phyloP scores from a whole-genome alignment of 139 green algal species.

The Coelastrella sp. region DNA sequence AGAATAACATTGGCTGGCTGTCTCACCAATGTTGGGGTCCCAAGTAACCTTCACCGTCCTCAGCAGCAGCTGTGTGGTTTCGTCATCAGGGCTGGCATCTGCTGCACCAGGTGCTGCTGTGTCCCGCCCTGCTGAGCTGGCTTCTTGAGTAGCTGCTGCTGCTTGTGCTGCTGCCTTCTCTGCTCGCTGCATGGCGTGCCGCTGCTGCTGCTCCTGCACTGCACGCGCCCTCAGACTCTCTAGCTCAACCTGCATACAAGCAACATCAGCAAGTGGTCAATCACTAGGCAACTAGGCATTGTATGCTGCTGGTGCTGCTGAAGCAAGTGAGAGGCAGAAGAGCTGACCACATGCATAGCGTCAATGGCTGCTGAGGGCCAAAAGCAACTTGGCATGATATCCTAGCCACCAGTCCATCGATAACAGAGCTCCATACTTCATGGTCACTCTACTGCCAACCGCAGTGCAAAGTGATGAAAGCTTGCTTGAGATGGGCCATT shows the following conservation, averaged over 20 bases:
- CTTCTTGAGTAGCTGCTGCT: slow-evolving; percentile 15
- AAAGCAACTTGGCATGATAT: no score
- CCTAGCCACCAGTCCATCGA: no score
- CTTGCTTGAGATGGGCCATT: no score
- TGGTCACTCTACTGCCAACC: no score
- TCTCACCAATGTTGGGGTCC: slow-evolving; percentile 48
- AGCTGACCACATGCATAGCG: not conserved
- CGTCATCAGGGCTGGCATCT: slow-evolving; percentile 33
- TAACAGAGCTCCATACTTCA: no score
- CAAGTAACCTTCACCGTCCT: slow-evolving; percentile 78
- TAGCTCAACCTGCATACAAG: slow-evolving; percentile 63
- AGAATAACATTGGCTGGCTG: not conserved
- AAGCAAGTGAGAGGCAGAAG: no score
- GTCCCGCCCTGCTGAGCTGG: not conserved
- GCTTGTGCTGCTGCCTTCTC: slow-evolving; percentile 40
- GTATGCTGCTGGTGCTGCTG: no score
- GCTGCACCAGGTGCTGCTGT: slow-evolving; percentile 27
- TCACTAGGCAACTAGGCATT: no score
- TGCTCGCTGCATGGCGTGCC: slow-evolving; percentile 30
- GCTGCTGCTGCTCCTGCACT: slow-evolving; percentile 49
- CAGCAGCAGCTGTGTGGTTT: slow-evolving; percentile 55
- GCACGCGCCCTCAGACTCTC: slow-evolving; percentile 65
- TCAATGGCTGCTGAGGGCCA: no score
- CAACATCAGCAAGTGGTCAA: not conserved
- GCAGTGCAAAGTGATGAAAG: no score